phyloP scores from a whole-genome alignment of 2,329 filamentous ascomycete genomes.

The Chaetothyriales sp. region DNA sequence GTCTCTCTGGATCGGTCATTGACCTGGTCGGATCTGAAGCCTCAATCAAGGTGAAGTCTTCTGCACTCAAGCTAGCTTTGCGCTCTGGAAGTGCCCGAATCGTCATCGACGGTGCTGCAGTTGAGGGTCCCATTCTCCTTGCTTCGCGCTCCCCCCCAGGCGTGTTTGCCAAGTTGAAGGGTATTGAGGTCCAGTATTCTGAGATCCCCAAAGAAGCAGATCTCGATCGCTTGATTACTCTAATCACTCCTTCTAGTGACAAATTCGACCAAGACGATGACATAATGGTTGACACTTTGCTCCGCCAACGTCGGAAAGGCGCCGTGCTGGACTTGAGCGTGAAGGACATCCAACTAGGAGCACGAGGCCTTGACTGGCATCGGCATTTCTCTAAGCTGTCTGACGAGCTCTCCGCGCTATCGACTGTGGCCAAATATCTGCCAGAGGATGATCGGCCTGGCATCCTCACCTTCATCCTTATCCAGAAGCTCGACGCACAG shows the following conservation, averaged over 20 bases:
- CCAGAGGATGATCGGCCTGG: conserved; percentile 92
- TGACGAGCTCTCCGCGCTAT: conserved; percentile 66
- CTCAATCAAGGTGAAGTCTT: conserved; percentile 58
- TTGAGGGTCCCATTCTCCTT: conserved; percentile 47
- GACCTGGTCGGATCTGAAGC: conserved; percentile 66
- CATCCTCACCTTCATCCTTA: conserved; percentile 54
- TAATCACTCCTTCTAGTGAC: conserved; percentile 83
- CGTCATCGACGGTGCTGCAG: conserved; percentile 57
- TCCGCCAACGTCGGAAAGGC: conserved; percentile 75
- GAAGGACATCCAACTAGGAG: conserved; percentile 45
- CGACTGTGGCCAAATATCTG: conserved; percentile 82
- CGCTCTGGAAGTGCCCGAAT: conserved; percentile 57
- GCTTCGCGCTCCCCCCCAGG: conserved; percentile 38
- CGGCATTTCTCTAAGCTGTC: conserved; percentile 54
- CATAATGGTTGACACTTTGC: conserved; percentile 80
- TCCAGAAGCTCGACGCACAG: conserved; percentile 48
- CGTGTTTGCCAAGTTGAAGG: conserved; percentile 46
- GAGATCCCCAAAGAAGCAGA: conserved; percentile 61
- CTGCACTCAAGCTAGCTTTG: conserved; percentile 65
- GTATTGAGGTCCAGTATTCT: conserved; percentile 58
- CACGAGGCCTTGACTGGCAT: conserved; percentile 51
- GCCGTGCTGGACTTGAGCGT: conserved; percentile 60
- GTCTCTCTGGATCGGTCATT: conserved; percentile 61
- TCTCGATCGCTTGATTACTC: conserved; percentile 62
- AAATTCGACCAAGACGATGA: conserved; percentile 83